Base-by-base conservation (phyloP, 1,139 yeast genomes). In the Saccharomyces hybrid region DNA sequence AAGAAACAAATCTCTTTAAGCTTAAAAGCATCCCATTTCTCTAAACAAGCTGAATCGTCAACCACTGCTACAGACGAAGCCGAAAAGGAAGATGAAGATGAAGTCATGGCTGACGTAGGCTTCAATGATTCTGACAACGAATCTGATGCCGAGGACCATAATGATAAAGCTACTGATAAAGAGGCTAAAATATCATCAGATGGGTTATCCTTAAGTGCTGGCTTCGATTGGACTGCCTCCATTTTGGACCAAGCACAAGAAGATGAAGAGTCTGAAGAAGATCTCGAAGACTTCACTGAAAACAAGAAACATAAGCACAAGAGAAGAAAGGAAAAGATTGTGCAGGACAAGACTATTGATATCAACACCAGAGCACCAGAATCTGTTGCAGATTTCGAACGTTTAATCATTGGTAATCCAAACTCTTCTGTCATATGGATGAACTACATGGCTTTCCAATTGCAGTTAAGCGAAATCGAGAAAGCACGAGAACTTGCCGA, bases 371-470 rank as follows among this genome's bases (percentile, higher is more conserved):
- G 91, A 65, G 87, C 93, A 11, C 99, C 99, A 44, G 95, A 91
- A 71, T 89, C 97, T 53, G 86, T 84, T 49, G 75, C 84, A 55
- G 99, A 93, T 73, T 93, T 89, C 67, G 99, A 93, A 73, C 82
- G 99, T 65, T 75, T 93, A 61, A 78, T 93, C 55, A 80, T 93
- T 57, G 96, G 97, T 67, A 86, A 87, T 67, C 98, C 99, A 54
- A 87, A 89, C 74, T 88, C 97, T 2, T 91, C 99, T 1, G 81
- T 91, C 52, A 75, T 90, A 61, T 93, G 99, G 99, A 91, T 93
- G 89, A 89, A 91, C 73, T 93, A 88, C 73, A 93, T 95, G 97
- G 93, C 98, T 2, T 93, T 91, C 86, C 96, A 90, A 73, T 78
- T 93, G 61, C 97, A 91, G 71, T 78, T 93, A 61, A 87, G 96